phyloP scores from a whole-genome alignment of 2,329 filamentous ascomycete genomes.

The Nigrospora sphaerica region DNA sequence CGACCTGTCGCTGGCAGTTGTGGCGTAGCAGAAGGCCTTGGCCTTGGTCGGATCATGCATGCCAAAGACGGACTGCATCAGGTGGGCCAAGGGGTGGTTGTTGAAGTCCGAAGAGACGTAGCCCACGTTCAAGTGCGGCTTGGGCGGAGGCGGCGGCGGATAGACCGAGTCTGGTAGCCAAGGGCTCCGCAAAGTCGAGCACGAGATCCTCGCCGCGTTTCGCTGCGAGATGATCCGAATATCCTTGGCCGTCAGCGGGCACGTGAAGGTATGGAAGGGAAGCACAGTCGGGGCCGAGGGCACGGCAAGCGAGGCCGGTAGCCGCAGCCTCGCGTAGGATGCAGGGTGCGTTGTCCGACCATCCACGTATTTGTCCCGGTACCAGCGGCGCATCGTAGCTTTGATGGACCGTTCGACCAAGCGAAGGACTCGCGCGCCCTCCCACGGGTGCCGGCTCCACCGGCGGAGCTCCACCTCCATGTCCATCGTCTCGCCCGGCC shows the following conservation, averaged over 20 bases:
- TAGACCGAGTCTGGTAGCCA: constrained; percentile 82
- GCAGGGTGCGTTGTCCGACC: constrained; percentile 45
- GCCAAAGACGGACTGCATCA: constrained; percentile 99
- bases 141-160: constrained; percentile 75
- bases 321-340: constrained; percentile 62
- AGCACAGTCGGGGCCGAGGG: constrained; percentile 89
- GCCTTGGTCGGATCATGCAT: constrained; percentile 69
- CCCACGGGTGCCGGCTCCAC: constrained; percentile 75
- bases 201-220: constrained; percentile 88
- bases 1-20: constrained; percentile 83
- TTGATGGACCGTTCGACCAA: constrained; percentile 80
- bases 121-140: constrained; percentile 79
- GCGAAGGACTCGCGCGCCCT: constrained; percentile 78
- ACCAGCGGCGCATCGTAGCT: constrained; percentile 76
- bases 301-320: constrained; percentile 66
- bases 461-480: constrained; percentile 33
- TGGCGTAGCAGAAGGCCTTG: constrained; percentile 91
- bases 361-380: constrained; percentile 69
- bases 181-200: constrained; percentile 74
- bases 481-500: constrained; percentile 6
- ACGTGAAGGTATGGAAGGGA: constrained; percentile 97
- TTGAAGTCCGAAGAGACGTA: constrained; percentile 99
- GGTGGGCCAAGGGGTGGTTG: constrained; percentile 89
- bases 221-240: constrained; percentile 91
- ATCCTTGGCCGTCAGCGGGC: constrained; percentile 82